Conservation (phyloP, 371 early-diverging fungal species). For the Neoconidiobolus thromboides region DNA sequence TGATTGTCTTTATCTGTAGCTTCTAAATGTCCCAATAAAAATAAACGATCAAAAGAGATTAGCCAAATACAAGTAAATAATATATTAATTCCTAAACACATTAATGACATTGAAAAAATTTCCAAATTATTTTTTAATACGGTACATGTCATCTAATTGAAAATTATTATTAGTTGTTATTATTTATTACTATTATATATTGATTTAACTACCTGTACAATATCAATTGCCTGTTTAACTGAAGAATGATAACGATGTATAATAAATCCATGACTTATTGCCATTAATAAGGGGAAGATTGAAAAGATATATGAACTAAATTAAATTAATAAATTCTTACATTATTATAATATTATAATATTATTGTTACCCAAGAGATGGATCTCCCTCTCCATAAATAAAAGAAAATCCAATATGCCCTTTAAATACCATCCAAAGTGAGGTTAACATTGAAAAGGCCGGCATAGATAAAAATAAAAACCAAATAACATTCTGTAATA, state of each 20-base stretch:
- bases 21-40: not conserved
- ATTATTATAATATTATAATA: no score
- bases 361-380: no score
- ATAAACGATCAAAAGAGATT: constrained; percentile 3
- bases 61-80: not conserved
- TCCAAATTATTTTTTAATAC: not conserved
- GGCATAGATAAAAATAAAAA: not conserved
- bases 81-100: not conserved
- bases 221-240: not conserved
- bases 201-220: not conserved
- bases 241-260: constrained; percentile 2
- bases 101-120: not conserved
- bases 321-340: no score
- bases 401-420: no score
- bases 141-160: not conserved
- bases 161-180: not conserved
- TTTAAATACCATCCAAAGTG: no score
- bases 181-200: not conserved
- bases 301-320: not conserved
- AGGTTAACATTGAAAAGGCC: not conserved
- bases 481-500: no score
- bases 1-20: not conserved
- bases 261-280: not conserved
- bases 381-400: no score
- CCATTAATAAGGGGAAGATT: not conserved